Base-by-base conservation (phyloP, 177 flowering plant genomes). In the Vitis hybrid region DNA sequence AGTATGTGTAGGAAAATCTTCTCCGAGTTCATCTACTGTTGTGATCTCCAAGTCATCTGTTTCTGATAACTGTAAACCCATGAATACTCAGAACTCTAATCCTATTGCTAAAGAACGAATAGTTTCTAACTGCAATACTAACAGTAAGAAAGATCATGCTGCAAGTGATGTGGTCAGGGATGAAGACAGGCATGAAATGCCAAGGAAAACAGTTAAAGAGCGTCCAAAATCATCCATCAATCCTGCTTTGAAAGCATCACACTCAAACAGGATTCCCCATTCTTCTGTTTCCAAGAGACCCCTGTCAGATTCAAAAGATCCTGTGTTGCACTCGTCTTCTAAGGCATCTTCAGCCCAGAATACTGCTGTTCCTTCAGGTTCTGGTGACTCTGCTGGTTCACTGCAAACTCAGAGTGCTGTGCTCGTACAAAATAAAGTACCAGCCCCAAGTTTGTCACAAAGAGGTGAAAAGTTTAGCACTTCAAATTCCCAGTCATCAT, bases 391-490 rank as follows among this genome's bases (percentile, higher is more conserved):
- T 78, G 61, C 80, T 64, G 80, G 76, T 64, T 61, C 79, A 35
- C 60, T 68, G 67, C 85, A 70, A 60, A 63, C 65, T 70, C 89
- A 83, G 66, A 60, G 75, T 87, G 68, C 65, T 72, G 72, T 81
- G 71, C 71, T 70, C 64, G 65, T 54, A 35, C 87, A 87, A 50
- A 80, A 76, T 70, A 90, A 85, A 75, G 64, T 52, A 71, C 61
- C 78, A 57, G 65, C 76, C 72, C 74, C 91, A 52, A 79, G 77
- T 56, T 74, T 77, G 50, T 69, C 80, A 12, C 82, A 75, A 11
- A 90, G 80, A 80, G 81, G 81, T 69, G 94, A 91, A 70, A 93
- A 80, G 76, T 69, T 32, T 48, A 80, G 60, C 75, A 91, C 84
- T 48, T 68, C 83, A 52, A 79, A 64, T 64, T 24, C 70, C 40